Base-by-base conservation (phyloP, 2,329 filamentous ascomycete species). In the Malbranchea cinnamomea region DNA sequence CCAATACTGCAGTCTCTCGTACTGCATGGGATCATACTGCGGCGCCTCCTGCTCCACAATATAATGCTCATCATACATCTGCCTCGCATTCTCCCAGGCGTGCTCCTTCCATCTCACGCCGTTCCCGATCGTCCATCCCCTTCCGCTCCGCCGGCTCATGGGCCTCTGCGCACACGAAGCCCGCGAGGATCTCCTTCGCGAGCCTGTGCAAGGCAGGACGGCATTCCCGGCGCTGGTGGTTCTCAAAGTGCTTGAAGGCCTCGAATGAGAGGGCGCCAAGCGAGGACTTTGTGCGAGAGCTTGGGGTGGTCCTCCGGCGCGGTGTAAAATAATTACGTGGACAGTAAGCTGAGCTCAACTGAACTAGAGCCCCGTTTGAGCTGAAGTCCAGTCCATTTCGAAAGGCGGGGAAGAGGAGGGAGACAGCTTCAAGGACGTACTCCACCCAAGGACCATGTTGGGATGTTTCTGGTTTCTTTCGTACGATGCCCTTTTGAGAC, bases 231-330 rank as follows among this genome's bases (percentile, higher is more conserved):
- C 74, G 73, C 57, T 83, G 77, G 45, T 69, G 65, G 48, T 83
- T 70, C 57, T 85, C 79, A 47, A 77, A 85, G 17, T 76, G 62
- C 63, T 83, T 82, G 67, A 85, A 78, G 44, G 75, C 81, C 43
- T 74, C 75, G 51, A 83, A 89, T 38, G 75, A 71, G 31, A 79
- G 81, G 32, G 73, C 81, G 38, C 78, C 78, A n/a, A 37, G 74
- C 79, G 32, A 89, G 53, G 31, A 82, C 49, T 60, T 89, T 80
- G 55, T 89, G 80, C 44, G 67, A 67, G 46, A 79, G 58, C 46
- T 67, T 68, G 41, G 68, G 62, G 53, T 80, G 55, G 57, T 80
- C 33, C 3, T 32, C 29, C 28, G 18, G 28, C 25, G 60, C 52
- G 34, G 28, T 3, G 23, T 18, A 21, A 7, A 18, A 11, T 15